Conservation (phyloP, 1,139 yeast genomes). For the Chernovozyma sophiae-reginae region DNA sequence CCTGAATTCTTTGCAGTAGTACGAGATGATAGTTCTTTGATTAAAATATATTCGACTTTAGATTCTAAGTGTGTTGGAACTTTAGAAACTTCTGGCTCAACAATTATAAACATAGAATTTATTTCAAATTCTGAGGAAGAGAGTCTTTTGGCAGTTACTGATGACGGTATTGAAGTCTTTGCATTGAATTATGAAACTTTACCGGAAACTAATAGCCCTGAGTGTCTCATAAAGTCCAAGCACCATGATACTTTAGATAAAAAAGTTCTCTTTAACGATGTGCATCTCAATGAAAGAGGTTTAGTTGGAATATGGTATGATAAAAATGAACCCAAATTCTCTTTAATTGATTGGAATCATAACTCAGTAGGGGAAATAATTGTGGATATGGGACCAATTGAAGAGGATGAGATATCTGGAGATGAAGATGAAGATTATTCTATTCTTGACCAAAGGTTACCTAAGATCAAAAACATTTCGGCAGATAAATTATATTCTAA, state of each 20-base stretch:
- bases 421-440: slow-evolving; percentile 3
- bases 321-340: slow-evolving; percentile 24
- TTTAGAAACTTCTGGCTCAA: neutral
- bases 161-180: slow-evolving; percentile 15
- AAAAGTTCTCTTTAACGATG: neutral
- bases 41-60: slow-evolving; percentile 8
- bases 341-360: slow-evolving; percentile 16
- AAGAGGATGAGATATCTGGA: slow-evolving; percentile 11
- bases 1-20: slow-evolving; percentile 8
- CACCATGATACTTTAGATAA: neutral
- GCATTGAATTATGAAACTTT: neutral
- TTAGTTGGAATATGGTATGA: slow-evolving; percentile 36
- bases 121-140: slow-evolving; percentile 5
- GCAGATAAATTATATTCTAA: slow-evolving; percentile 21
- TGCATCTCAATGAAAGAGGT: neutral
- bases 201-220: neutral
- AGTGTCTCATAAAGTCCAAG: slow-evolving; percentile 11
- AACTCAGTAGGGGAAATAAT: slow-evolving; percentile 13
- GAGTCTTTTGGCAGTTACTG: slow-evolving; percentile 14
- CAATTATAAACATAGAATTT: neutral
- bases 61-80: neutral
- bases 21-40: slow-evolving; percentile 3
- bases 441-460: slow-evolving; percentile 1
- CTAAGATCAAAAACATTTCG: slow-evolving; percentile 17
- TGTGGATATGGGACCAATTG: slow-evolving; percentile 9